These are phyloP conservation scores for Lophium mytilinum DNA, from an alignment of 495 filamentous ascomycete species.

Conservation along the genomic window DNA sequence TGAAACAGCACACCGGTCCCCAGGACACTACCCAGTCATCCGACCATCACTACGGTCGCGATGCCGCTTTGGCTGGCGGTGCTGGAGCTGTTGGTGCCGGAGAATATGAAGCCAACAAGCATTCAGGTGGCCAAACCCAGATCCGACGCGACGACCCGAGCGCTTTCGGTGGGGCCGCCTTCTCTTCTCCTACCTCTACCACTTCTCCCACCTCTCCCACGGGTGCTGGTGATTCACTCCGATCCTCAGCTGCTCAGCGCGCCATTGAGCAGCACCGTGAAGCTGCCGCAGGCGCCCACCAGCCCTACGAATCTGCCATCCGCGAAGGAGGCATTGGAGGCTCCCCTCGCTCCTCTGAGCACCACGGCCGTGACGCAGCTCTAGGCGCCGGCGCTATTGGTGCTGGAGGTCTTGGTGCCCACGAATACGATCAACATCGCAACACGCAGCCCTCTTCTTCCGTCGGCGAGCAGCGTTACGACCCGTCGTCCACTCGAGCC, in stretches of 20 bases:
- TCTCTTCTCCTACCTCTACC: no score
- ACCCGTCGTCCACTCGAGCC: background rate
- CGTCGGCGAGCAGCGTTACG: background rate
- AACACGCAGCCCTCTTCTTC: background rate
- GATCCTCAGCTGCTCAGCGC: no score
- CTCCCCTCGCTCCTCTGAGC: slow-evolving; percentile 13
- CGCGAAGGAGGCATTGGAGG: background rate
- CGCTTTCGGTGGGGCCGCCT: no score
- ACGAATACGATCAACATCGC: slow-evolving; percentile 1
- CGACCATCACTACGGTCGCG: slow-evolving; percentile 15
- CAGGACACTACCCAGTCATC: background rate
- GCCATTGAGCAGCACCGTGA: no score
- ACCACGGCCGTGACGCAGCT: slow-evolving; percentile 26
- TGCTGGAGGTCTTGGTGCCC: slow-evolving; percentile 10
- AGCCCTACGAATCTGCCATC: no score
- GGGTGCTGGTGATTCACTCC: no score
- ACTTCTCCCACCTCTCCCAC: no score
- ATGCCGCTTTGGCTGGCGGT: slow-evolving; percentile 10
- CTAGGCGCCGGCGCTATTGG: slow-evolving; percentile 11
- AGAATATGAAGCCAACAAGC: background rate
- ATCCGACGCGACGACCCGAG: no score
- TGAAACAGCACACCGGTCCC: background rate
- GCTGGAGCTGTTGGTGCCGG: slow-evolving; percentile 15
- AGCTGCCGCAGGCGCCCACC: no score
- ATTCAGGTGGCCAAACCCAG: background rate